These are phyloP conservation scores for Panus rudis DNA, from an alignment of 768 basidiomycete species.

Conservation along the genomic window DNA sequence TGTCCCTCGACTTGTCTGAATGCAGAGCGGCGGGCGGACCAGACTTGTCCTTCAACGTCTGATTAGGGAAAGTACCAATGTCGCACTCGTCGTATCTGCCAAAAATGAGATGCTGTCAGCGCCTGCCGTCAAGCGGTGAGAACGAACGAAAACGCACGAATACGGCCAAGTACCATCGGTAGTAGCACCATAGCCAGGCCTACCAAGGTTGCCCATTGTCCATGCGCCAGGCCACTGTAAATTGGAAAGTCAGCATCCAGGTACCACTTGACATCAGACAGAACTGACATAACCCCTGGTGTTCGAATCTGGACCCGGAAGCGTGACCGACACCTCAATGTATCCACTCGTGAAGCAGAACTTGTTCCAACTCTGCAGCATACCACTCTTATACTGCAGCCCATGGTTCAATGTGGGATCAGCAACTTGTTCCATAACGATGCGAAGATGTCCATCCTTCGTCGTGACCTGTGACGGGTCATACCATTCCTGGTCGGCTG, in stretches of 20 bases:
- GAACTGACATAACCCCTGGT: constrained; percentile 39
- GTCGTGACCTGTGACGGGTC: constrained; percentile 64
- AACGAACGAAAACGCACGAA: constrained; percentile 38
- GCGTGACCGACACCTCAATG: constrained; percentile 57
- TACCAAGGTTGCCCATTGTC: constrained; percentile 85
- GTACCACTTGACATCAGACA: constrained; percentile 1
- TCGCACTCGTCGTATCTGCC: constrained; percentile 54
- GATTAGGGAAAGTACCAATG: constrained; percentile 50
- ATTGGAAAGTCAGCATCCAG: not conserved
- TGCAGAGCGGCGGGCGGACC: constrained; percentile 58
- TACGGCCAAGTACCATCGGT: constrained; percentile 85
- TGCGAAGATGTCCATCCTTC: constrained; percentile 54
- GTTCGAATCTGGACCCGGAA: constrained; percentile 53
- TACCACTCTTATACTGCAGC: constrained; percentile 61
- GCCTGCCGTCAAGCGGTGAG: not conserved
- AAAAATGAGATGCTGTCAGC: not conserved
- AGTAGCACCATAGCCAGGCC: constrained; percentile 74
- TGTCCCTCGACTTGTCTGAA: constrained; percentile 37
- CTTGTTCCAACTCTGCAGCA: constrained; percentile 90
- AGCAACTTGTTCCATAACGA: constrained; percentile 52
- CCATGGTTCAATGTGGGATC: constrained; percentile 38
- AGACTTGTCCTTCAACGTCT: constrained; percentile 36
- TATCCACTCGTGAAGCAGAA: constrained; percentile 76
- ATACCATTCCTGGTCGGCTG: constrained; percentile 72
- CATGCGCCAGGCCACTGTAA: constrained; percentile 76